phyloP scores from a whole-genome alignment of 1,139 yeast genomes.

The Magnusiomyces magnusii region DNA sequence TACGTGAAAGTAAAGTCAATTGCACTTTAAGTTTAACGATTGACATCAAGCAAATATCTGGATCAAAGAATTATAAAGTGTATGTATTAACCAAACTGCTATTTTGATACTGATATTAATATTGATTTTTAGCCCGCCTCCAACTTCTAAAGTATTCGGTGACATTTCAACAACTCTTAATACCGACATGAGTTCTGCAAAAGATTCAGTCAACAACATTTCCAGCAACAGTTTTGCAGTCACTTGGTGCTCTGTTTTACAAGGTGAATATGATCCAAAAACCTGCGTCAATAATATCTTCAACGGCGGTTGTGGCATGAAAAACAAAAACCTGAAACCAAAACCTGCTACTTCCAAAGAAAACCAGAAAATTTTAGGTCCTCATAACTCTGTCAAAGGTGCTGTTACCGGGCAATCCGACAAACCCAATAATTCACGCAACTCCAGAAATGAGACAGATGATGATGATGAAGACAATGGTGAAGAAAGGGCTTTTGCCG shows the following conservation, averaged over 20 bases:
- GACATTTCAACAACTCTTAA: slow-evolving; percentile 7
- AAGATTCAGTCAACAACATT: neutral
- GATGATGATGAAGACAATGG: too few relatives aligned
- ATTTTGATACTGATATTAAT: slow-evolving; percentile 17
- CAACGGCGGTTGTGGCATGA: slow-evolving; percentile 59
- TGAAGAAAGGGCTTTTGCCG: neutral
- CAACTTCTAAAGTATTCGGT: slow-evolving; percentile 15
- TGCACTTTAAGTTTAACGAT: slow-evolving; percentile 54
- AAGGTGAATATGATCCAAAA: slow-evolving; percentile 46
- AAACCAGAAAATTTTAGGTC: neutral
- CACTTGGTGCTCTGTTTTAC: slow-evolving; percentile 11
- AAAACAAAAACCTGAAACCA: slow-evolving; percentile 1
- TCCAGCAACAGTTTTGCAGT: neutral
- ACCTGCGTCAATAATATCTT: slow-evolving; percentile 71
- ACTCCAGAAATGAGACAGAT: neutral
- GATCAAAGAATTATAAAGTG: slow-evolving; percentile 34
- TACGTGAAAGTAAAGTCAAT: slow-evolving; percentile 74
- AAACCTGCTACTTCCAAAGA: neutral
- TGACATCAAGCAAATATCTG: slow-evolving; percentile 41
- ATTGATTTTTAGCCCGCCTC: slow-evolving; percentile 8
- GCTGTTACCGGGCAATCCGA: neutral
- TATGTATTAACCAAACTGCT: slow-evolving; percentile 12
- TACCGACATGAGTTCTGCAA: neutral
- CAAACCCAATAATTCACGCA: neutral
- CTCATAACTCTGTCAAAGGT: neutral